Evolutionary conservation across 164 flowering plant genomes (phyloP).

Genomic region (Chloranthus sessilifolius): DNA sequence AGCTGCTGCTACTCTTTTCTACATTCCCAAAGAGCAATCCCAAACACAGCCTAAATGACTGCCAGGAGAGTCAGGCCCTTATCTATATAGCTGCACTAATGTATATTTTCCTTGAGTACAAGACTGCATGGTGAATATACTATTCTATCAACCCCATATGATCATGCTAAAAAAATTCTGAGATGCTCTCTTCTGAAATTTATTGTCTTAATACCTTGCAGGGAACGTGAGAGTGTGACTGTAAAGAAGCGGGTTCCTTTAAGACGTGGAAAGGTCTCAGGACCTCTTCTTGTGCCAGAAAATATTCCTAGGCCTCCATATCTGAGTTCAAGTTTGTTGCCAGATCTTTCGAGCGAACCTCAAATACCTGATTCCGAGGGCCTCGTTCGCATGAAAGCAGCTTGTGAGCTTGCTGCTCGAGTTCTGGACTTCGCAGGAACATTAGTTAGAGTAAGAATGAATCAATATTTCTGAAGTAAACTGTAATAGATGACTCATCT

Average conservation of each 20-base stretch:
- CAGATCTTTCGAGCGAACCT: slow-evolving; percentile 61
- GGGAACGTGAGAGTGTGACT: slow-evolving; percentile 55
- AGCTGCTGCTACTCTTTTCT: background rate
- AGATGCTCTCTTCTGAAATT: background rate
- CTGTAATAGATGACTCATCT: background rate
- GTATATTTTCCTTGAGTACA: background rate
- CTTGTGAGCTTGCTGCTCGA: slow-evolving; percentile 91
- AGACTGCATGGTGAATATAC: background rate
- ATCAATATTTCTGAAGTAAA: background rate
- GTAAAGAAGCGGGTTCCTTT: slow-evolving; percentile 50
- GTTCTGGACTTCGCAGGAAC: slow-evolving; percentile 86
- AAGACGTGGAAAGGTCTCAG: slow-evolving; percentile 79
- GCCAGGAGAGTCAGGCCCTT: no score
- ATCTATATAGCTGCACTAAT: background rate
- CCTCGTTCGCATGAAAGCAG: slow-evolving; percentile 70
- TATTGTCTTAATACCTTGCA: slow-evolving; percentile 16
- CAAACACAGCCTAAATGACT: no score
- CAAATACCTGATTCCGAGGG: slow-evolving; percentile 81
- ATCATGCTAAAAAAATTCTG: background rate
- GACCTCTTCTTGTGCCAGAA: slow-evolving; percentile 69
- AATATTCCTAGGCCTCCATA: slow-evolving; percentile 91
- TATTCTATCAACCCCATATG: background rate
- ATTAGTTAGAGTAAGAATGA: slow-evolving; percentile 66
- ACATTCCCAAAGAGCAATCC: no score
- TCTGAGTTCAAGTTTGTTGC: slow-evolving; percentile 40